Conservation (phyloP, 331 rosid genomes). For the Malus hybrid region DNA sequence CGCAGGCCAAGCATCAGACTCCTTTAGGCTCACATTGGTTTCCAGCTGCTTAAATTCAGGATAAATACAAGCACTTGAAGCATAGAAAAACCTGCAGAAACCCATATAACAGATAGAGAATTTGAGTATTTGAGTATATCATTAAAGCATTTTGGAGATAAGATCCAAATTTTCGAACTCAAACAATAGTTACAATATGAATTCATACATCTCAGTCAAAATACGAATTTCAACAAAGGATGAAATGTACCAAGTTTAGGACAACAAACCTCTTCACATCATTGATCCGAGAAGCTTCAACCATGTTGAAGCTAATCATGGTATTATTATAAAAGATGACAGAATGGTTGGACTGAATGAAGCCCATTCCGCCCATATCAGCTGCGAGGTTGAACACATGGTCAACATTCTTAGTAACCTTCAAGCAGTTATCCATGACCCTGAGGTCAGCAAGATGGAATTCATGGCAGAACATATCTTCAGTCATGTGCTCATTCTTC, state of each 20-base stretch:
- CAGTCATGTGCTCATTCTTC: slow-evolving; percentile 97
- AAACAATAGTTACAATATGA: background rate
- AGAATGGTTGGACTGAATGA: slow-evolving; percentile 97
- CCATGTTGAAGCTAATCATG: slow-evolving; percentile 97
- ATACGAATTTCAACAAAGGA: too few relatives aligned
- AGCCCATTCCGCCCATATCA: slow-evolving; percentile 99
- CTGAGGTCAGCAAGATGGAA: slow-evolving; percentile 94
- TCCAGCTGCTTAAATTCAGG: slow-evolving; percentile 97
- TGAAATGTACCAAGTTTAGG: background rate
- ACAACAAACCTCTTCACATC: slow-evolving; percentile 75
- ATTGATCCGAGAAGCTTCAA: slow-evolving; percentile 86
- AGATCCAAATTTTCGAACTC: background rate
- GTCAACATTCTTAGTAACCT: slow-evolving; percentile 68
- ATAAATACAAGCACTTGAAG: slow-evolving; percentile 97
- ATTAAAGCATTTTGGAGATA: background rate
- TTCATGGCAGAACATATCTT: slow-evolving; percentile 95
- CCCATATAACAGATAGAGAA: background rate
- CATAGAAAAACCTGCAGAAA: slow-evolving; percentile 77
- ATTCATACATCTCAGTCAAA: background rate
- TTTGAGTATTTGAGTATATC: background rate
- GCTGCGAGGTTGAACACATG: slow-evolving; percentile 99
- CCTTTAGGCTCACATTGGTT: slow-evolving; percentile 97
- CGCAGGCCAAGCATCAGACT: slow-evolving; percentile 99
- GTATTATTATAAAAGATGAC: slow-evolving; percentile 96
- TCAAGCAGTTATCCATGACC: slow-evolving; percentile 97